A percentile compares a stretch with the other conserved stretches of the same genome.
These are phyloP conservation scores for Magnolia officinalis DNA, from an alignment of 164 flowering plant genomes.

Conservation along the genomic window DNA sequence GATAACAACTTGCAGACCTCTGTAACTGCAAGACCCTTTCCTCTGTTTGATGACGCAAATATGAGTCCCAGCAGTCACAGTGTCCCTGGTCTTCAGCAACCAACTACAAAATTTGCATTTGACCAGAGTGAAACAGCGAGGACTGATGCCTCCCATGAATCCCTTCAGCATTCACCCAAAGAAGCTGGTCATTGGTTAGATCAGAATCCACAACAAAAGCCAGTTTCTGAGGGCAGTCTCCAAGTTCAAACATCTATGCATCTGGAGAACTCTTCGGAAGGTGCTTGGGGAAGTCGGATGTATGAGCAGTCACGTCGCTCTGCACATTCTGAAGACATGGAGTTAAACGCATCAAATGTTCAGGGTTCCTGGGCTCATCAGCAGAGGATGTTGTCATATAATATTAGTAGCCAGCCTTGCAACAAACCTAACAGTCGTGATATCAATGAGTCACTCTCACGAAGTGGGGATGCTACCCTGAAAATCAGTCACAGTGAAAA, in stretches of 20 bases:
- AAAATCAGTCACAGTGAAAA: constrained; percentile 10
- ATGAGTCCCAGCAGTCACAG: constrained; percentile 21
- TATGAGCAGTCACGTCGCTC: constrained; percentile 32
- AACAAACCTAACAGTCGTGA: constrained; percentile 24
- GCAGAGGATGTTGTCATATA: constrained; percentile 21
- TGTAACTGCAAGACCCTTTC: constrained; percentile 36
- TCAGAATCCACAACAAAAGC: constrained; percentile 29
- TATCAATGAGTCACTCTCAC: constrained; percentile 20
- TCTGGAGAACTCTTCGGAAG: constrained; percentile 28
- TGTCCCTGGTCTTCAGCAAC: constrained; percentile 37
- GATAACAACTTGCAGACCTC: constrained; percentile 46
- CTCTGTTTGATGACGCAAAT: constrained; percentile 28
- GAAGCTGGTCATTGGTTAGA: constrained; percentile 39
- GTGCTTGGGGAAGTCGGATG: constrained; percentile 31
- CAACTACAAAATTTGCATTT: constrained; percentile 11
- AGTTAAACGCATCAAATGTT: constrained; percentile 20
- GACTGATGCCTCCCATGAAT: constrained; percentile 5
- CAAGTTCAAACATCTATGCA: constrained; percentile 31
- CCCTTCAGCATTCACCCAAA: constrained; percentile 26
- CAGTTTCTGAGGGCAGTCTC: constrained; percentile 30
- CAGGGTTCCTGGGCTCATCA: constrained; percentile 27
- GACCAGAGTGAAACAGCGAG: constrained; percentile 6
- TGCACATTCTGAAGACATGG: constrained; percentile 15
- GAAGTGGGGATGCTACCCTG: constrained; percentile 14
- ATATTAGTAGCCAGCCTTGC: constrained; percentile 17